Percentiles rank a stretch among this genome's conserved stretches.
Evolutionary conservation across 257 asterid species (phyloP).

Genomic region (Galeopsis tetrahit): DNA sequence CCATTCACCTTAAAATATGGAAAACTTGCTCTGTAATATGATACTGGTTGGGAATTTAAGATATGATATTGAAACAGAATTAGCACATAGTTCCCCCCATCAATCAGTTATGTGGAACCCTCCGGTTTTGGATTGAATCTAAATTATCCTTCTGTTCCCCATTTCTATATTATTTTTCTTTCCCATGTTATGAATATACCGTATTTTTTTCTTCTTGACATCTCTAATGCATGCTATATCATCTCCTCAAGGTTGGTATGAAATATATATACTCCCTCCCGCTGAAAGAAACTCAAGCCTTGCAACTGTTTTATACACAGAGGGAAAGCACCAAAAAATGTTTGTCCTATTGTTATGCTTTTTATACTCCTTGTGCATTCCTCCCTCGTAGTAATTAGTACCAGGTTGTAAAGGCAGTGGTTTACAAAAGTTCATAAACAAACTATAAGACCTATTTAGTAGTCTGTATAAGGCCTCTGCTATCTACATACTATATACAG

Average conservation of each 20-base stretch:
- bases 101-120: not conserved
- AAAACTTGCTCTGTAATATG: slow-evolving; percentile 7
- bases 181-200: not conserved
- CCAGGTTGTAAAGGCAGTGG: not conserved
- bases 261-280: slow-evolving; percentile 58
- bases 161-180: not conserved
- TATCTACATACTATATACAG: not conserved
- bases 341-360: slow-evolving; percentile 41
- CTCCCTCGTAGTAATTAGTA: not conserved
- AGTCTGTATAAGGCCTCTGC: not conserved
- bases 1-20: slow-evolving; percentile 1
- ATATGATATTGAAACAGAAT: slow-evolving; percentile 17
- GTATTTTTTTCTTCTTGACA: slow-evolving; percentile 16
- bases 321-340: slow-evolving; percentile 31
- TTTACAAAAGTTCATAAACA: no score
- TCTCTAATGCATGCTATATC: slow-evolving; percentile 28
- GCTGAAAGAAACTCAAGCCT: slow-evolving; percentile 34
- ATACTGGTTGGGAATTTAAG: not conserved
- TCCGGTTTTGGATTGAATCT: slow-evolving; percentile 1
- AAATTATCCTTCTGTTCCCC: not conserved
- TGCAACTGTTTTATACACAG: slow-evolving; percentile 45
- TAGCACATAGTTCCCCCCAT: not conserved
- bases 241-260: slow-evolving; percentile 59
- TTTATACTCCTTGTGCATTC: slow-evolving; percentile 18
- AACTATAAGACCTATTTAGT: no score